phyloP scores from a whole-genome alignment of 257 asterid genomes.

The Paulownia fortunei region DNA sequence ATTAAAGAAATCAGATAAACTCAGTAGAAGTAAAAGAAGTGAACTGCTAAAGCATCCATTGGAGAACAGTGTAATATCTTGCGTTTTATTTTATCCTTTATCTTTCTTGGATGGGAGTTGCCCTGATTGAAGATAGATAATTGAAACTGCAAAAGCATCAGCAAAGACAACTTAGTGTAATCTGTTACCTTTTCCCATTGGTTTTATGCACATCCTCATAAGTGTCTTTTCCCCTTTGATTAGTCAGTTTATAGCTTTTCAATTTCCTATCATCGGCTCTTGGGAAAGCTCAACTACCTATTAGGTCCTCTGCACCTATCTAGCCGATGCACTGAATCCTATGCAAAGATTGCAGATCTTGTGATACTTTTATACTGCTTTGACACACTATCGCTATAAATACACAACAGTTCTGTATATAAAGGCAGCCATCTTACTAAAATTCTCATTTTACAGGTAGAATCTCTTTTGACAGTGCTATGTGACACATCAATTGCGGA shows the following conservation, averaged over 20 bases:
- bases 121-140: not conserved
- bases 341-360: not conserved
- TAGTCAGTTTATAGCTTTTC: not conserved
- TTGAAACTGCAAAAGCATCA: not conserved
- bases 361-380: conserved; percentile 3
- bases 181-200: not conserved
- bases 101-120: not conserved
- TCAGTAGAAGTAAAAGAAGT: not conserved
- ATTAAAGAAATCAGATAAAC: not conserved
- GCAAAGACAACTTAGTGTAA: not conserved
- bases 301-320: conserved; percentile 1
- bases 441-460: conserved; percentile 66
- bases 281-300: conserved; percentile 13
- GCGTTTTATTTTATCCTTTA: not conserved
- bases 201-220: conserved; percentile 9
- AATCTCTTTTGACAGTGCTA: conserved; percentile 65
- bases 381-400: not conserved
- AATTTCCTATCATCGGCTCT: conserved; percentile 3
- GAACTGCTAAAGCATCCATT: no score
- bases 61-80: no score
- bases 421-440: conserved; percentile 11
- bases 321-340: not conserved
- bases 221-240: no score
- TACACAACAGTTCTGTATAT: not conserved
- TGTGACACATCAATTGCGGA: conserved; percentile 91